phyloP scores from a whole-genome alignment of 768 basidiomycete genomes.

The Leccinum uliginosum region DNA sequence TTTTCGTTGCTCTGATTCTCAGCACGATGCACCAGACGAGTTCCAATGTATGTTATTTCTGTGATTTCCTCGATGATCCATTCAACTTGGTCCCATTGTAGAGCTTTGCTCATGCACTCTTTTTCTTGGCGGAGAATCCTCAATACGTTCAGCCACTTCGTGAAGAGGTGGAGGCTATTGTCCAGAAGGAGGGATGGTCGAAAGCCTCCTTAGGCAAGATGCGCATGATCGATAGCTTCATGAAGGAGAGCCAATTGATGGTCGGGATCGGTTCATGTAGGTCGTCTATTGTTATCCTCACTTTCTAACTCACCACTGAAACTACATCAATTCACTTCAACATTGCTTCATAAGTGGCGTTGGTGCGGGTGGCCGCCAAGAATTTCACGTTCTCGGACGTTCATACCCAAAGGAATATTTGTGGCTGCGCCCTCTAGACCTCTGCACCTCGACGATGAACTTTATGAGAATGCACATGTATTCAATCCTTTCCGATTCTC shows the following conservation, averaged over 20 bases:
- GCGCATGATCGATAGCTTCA: not conserved
- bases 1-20: not conserved
- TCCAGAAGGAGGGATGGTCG: not conserved
- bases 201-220: not conserved
- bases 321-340: not conserved
- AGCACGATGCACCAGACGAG: not conserved
- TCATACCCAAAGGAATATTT: slow-evolving; percentile 9
- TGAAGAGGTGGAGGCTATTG: not conserved
- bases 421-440: slow-evolving; percentile 25
- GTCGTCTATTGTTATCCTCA: not conserved
- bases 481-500: slow-evolving; percentile 51
- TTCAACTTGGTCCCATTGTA: not conserved
- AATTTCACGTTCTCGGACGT: slow-evolving; percentile 34
- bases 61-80: not conserved
- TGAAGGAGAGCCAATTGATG: no score
- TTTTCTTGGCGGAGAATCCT: not conserved
- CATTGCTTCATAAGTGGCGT: slow-evolving; percentile 16
- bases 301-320: not conserved
- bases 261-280: slow-evolving; percentile 5
- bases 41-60: not conserved
- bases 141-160: not conserved
- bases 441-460: slow-evolving; percentile 16
- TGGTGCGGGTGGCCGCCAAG: slow-evolving; percentile 30
- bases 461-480: slow-evolving; percentile 30
- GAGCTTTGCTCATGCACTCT: not conserved